A percentile compares a stretch with the other conserved stretches of the same genome.
phyloP scores from a whole-genome alignment of 2,329 filamentous ascomycete genomes.

The Sarocladium strictum region DNA sequence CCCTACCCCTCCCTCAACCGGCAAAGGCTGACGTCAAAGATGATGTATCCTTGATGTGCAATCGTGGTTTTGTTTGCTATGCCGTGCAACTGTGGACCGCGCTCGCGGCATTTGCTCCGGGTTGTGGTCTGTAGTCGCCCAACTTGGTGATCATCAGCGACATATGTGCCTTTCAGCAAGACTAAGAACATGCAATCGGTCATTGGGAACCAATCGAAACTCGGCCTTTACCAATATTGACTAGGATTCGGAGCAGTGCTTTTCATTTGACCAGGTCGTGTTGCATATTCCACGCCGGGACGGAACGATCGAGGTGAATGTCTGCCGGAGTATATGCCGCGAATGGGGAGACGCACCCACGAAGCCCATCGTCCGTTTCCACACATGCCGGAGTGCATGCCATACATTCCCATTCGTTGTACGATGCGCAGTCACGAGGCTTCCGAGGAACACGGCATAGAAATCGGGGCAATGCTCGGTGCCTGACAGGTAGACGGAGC shows the following conservation, averaged over 20 bases:
- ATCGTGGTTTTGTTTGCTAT: background rate
- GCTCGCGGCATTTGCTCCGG: constrained; percentile 6
- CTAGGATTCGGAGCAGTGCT: too few species aligned
- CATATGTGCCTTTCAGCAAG: background rate
- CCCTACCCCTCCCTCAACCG: background rate
- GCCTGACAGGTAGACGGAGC: too few species aligned
- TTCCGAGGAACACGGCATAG: too few species aligned
- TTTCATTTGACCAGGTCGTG: background rate
- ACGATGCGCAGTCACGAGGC: too few species aligned
- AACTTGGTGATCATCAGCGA: background rate
- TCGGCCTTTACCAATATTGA: background rate
- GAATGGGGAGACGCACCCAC: background rate
- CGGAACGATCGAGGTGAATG: background rate
- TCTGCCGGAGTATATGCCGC: background rate
- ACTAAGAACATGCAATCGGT: background rate
- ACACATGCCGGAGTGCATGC: too few species aligned
- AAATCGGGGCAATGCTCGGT: too few species aligned
- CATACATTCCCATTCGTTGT: background rate
- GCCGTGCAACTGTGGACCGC: background rate
- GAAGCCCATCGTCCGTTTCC: too few species aligned
- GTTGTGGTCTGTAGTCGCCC: background rate
- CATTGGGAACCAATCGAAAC: background rate
- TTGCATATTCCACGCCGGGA: background rate
- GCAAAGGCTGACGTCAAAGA: constrained; percentile 2
- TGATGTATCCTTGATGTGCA: background rate